Percentiles rank a stretch among this genome's conserved stretches.
phyloP scores from a whole-genome alignment of 2,329 filamentous ascomycete species.

The Phyllosticta citrichinensis region DNA sequence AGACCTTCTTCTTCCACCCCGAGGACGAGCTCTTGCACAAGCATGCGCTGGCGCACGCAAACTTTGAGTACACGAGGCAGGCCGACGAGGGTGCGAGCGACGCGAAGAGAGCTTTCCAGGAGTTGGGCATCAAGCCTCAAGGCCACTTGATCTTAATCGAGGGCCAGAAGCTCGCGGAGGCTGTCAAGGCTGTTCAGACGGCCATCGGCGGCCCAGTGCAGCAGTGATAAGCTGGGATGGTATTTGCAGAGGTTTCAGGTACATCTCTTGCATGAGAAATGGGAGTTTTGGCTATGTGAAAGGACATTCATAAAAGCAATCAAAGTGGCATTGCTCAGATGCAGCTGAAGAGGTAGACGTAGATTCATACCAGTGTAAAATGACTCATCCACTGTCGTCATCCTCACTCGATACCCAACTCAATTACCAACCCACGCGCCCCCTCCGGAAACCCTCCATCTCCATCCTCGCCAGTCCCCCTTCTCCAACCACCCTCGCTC shows the following conservation, averaged over 20 bases:
- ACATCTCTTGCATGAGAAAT: not conserved
- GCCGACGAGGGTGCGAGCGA: conserved; percentile 71
- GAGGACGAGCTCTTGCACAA: conserved; percentile 85
- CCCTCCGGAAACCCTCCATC: too few species aligned
- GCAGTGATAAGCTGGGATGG: not conserved
- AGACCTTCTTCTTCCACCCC: conserved; percentile 84
- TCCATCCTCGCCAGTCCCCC: too few species aligned
- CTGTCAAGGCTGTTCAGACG: conserved; percentile 65
- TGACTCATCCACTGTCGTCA: too few species aligned
- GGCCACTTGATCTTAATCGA: conserved; percentile 85
- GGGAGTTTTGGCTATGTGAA: not conserved
- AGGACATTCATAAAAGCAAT: not conserved
- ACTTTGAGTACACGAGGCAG: conserved; percentile 70
- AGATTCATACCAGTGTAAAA: not conserved
- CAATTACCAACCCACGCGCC: too few species aligned
- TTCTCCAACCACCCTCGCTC: too few species aligned
- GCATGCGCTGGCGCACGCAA: conserved; percentile 59
- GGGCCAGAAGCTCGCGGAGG: conserved; percentile 61
- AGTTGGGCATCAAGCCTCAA: conserved; percentile 74
- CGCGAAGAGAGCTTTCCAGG: conserved; percentile 89
- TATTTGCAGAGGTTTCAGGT: not conserved
- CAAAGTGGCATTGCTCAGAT: not conserved
- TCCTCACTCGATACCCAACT: too few species aligned
- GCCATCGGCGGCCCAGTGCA: conserved; percentile 43
- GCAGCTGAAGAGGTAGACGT: not conserved